Conservation (phyloP, 2,329 filamentous ascomycete genomes). For the Diaporthe citrichinensis region DNA sequence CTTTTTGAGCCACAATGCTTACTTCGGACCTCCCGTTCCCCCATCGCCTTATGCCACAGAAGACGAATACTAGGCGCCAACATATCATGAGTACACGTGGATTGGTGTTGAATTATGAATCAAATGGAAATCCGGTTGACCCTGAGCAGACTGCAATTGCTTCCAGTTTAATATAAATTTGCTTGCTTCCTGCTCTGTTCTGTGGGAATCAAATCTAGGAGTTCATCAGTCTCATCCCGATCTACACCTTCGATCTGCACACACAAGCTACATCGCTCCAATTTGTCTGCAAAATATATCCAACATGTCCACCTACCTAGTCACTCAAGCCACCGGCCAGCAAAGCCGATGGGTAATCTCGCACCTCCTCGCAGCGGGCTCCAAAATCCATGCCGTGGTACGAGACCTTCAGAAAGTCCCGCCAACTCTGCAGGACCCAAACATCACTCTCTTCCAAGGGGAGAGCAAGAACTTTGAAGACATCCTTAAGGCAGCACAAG, state of each 20-base stretch:
- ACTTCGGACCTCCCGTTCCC: not conserved
- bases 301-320: not conserved
- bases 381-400: not conserved
- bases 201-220: not conserved
- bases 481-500: not conserved
- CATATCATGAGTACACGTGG: not conserved
- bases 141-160: no score
- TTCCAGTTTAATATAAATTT: not conserved
- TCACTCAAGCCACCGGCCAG: constrained; percentile 16
- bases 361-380: constrained; percentile 3
- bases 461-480: constrained; percentile 4
- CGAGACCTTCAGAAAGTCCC: constrained; percentile 13
- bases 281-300: not conserved
- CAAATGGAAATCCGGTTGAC: not conserved
- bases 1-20: not conserved
- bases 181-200: no score
- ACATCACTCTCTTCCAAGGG: constrained; percentile 8
- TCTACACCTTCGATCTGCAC: not conserved
- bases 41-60: not conserved
- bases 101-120: not conserved
- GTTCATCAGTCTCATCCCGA: not conserved
- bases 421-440: not conserved
- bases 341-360: constrained; percentile 9
- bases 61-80: not conserved
- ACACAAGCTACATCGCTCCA: not conserved